Evolutionary conservation across 805 yeast species (phyloP).

Genomic region (Zygoascus bituminiphila): DNA sequence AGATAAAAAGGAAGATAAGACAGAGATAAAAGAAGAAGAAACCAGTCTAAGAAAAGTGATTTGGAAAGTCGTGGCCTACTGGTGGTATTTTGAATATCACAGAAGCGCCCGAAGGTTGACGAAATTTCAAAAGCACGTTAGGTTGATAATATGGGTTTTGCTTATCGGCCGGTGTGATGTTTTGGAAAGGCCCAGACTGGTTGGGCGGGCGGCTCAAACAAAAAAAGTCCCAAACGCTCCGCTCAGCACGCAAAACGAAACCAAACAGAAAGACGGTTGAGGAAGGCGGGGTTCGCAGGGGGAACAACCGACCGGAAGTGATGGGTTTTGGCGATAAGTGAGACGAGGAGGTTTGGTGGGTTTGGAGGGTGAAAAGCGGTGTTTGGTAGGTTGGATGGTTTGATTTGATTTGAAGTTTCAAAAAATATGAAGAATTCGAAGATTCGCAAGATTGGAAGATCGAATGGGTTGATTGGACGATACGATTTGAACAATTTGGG

Average conservation of each 20-base stretch:
- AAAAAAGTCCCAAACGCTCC: neutral
- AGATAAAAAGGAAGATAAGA: too few relatives aligned
- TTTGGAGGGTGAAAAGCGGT: neutral
- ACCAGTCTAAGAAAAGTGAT: too few relatives aligned
- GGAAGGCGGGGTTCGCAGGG: neutral
- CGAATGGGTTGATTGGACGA: too few relatives aligned
- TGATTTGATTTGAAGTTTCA: neutral
- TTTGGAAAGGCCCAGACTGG: neutral
- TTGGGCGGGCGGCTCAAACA: neutral
- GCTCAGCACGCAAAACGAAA: neutral
- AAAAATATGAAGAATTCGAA: too few relatives aligned
- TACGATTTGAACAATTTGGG: too few relatives aligned
- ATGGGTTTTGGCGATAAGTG: neutral
- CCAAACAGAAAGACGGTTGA: neutral
- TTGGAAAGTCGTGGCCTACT: too few relatives aligned
- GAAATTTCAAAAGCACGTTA: neutral
- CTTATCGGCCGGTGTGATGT: neutral
- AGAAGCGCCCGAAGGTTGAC: too few relatives aligned
- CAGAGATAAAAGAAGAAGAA: too few relatives aligned
- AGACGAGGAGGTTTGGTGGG: neutral
- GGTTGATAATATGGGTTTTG: neutral
- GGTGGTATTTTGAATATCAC: too few relatives aligned
- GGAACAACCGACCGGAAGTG: neutral
- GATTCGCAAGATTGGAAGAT: too few relatives aligned
- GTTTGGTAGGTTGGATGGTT: too few relatives aligned